Conservation (phyloP, 2,329 filamentous ascomycete genomes). For the Exserohilum turcica region DNA sequence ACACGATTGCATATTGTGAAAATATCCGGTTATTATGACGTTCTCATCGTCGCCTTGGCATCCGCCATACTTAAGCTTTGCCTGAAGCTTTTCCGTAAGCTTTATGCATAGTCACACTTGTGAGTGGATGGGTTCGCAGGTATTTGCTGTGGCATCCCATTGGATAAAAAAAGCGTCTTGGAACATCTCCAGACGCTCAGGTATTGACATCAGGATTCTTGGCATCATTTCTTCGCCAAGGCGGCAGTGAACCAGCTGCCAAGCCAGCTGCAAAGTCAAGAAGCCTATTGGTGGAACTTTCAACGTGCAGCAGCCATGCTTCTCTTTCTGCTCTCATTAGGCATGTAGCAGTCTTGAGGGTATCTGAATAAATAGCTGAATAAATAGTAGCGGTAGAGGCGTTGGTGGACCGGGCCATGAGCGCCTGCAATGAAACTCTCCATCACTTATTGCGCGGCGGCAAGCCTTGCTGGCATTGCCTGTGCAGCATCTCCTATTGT, state of each 20-base stretch:
- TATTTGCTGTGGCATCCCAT: background rate
- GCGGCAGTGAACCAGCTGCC: background rate
- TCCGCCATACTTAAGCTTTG: too few species aligned
- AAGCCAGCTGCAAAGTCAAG: too few species aligned
- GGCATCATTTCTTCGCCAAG: background rate
- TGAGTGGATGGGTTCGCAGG: background rate
- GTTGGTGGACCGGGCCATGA: background rate
- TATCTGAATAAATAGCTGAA: background rate
- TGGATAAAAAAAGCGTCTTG: too few species aligned
- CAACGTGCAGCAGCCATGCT: background rate
- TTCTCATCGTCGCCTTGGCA: background rate
- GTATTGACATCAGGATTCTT: background rate
- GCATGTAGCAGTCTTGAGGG: background rate
- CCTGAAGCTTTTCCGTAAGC: background rate
- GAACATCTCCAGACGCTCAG: too few species aligned
- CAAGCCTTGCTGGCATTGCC: background rate
- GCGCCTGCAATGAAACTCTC: slow-evolving; percentile 9
- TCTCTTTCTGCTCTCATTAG: background rate
- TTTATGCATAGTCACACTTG: background rate
- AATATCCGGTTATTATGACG: background rate
- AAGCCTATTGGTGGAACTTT: slow-evolving; percentile 5
- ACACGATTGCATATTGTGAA: too few species aligned
- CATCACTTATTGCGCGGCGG: background rate
- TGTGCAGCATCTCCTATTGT: slow-evolving; percentile 16
- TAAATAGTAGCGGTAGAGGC: background rate